These are phyloP conservation scores for Firmiana major DNA, from an alignment of 345 rosid genomes.

Conservation along the genomic window DNA sequence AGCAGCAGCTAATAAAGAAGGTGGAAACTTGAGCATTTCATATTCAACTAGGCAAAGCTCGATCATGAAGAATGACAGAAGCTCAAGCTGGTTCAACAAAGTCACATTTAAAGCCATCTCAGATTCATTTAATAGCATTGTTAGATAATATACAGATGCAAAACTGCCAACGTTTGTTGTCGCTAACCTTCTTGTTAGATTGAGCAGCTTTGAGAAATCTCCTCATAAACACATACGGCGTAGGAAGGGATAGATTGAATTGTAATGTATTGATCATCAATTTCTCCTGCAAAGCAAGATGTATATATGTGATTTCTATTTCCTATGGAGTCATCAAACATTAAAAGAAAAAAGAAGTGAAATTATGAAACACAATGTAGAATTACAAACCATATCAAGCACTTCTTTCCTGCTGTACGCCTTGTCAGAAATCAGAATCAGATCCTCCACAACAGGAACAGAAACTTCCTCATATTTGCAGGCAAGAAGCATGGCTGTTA, in stretches of 20 bases:
- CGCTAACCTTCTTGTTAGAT: constrained; percentile 74
- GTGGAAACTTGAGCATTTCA: constrained; percentile 57
- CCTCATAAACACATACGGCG: constrained; percentile 90
- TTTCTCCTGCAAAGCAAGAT: constrained; percentile 63
- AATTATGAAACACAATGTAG: not conserved
- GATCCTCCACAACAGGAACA: constrained; percentile 94
- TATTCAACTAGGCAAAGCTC: constrained; percentile 73
- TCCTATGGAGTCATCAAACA: not conserved
- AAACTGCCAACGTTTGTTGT: not conserved
- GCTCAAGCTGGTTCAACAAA: constrained; percentile 58
- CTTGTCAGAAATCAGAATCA: constrained; percentile 80
- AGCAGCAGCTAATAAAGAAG: constrained; percentile 59
- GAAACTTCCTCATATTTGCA: constrained; percentile 98
- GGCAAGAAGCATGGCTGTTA: constrained; percentile 91
- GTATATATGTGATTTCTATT: not conserved
- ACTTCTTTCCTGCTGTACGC: constrained; percentile 86
- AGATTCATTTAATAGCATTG: not conserved
- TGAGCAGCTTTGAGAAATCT: constrained; percentile 87
- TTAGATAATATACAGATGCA: not conserved
- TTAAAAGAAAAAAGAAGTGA: not conserved
- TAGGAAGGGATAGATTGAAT: constrained; percentile 76
- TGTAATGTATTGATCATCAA: constrained; percentile 66
- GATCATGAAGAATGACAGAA: constrained; percentile 61
- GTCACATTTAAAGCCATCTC: constrained; percentile 3
- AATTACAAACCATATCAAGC: constrained; percentile 57